These are phyloP conservation scores for Arthrobotrys pseudoclavata DNA, from an alignment of 2,329 filamentous ascomycete species.

Conservation along the genomic window DNA sequence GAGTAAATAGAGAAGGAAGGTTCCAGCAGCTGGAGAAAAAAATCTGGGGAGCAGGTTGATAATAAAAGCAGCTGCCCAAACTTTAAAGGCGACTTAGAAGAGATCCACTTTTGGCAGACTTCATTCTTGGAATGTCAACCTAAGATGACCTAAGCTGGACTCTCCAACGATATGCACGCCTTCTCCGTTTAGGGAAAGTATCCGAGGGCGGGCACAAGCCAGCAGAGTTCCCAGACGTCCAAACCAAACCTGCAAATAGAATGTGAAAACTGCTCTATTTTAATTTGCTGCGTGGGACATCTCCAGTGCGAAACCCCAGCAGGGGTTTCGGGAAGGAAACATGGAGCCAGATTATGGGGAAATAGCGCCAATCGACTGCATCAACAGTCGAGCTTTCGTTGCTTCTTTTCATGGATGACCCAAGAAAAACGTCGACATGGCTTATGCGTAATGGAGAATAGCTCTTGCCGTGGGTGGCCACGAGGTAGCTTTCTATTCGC, in stretches of 20 bases:
- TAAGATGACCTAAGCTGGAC: slow-evolving; percentile 51
- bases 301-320: slow-evolving; percentile 42
- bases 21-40: slow-evolving; percentile 53
- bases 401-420: slow-evolving; percentile 39
- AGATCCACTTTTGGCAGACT: slow-evolving; percentile 46
- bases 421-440: slow-evolving; percentile 16
- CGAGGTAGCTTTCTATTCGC: slow-evolving; percentile 54
- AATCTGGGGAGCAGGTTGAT: slow-evolving; percentile 59
- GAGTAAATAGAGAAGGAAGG: slow-evolving; percentile 42
- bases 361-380: slow-evolving; percentile 56
- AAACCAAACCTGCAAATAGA: slow-evolving; percentile 35
- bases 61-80: slow-evolving; percentile 58
- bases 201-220: slow-evolving; percentile 57
- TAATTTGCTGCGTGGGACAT: slow-evolving; percentile 48
- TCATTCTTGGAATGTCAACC: slow-evolving; percentile 49
- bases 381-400: slow-evolving; percentile 6
- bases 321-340: slow-evolving; percentile 54
- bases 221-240: slow-evolving; percentile 11
- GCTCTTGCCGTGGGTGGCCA: slow-evolving; percentile 51
- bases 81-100: slow-evolving; percentile 47
- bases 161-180: slow-evolving; percentile 39
- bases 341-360: slow-evolving; percentile 58
- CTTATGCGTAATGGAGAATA: slow-evolving; percentile 44
- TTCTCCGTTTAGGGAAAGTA: slow-evolving; percentile 59
- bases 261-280: slow-evolving; percentile 55